Evolutionary conservation across 345 rosid genomes (phyloP), one percentile per base, ranked within the genome.

Genomic region (Odontarrhena argentea): DNA sequence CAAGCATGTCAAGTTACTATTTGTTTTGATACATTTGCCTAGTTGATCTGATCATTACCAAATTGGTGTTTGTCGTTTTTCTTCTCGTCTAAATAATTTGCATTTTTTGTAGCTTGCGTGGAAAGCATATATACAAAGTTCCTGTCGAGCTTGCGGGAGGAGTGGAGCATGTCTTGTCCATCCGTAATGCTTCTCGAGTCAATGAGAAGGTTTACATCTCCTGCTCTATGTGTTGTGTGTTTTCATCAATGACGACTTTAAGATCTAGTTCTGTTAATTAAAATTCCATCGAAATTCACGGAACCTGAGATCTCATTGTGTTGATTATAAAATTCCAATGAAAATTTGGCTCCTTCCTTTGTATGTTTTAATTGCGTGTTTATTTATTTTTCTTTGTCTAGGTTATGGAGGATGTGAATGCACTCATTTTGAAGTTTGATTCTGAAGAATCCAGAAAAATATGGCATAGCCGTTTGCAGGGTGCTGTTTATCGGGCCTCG

Each of bases 401-500:
- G 99, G 86, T 88, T 48, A 73, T 94, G 66, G 97, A 94, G 80
- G 97, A 91, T 82, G 85, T 60, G 50, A 91, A 77, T 81, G 87
- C 97, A 40, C 54, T 91, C 55, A 82, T 94, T 68, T 54, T 91
- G 52, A 74, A 73, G 70, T 91, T 83, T 73, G 97, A 88, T 64
- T 77, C 84, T 44, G 87, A 87, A 65, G 92, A 91, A 49, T 84
- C 84, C 42, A 77, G 74, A 71, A 84, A 81, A 77, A 79, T 71
- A 55, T 93, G 98, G 98, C 88, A 88, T 72, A 86, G 77, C 60
- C 90, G 91, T 55, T 80, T 93, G 81, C 98, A 84, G 75, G 91
- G 89, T 14, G 96, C 96, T 68, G 87, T 85, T 57, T 90, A 93
- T 74, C 86, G 77, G 82, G 86, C 92, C 68, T 93, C 97, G 80